Evolutionary conservation across 2,329 filamentous ascomycete genomes (phyloP).

Genomic region (Westerdykella sp.): DNA sequence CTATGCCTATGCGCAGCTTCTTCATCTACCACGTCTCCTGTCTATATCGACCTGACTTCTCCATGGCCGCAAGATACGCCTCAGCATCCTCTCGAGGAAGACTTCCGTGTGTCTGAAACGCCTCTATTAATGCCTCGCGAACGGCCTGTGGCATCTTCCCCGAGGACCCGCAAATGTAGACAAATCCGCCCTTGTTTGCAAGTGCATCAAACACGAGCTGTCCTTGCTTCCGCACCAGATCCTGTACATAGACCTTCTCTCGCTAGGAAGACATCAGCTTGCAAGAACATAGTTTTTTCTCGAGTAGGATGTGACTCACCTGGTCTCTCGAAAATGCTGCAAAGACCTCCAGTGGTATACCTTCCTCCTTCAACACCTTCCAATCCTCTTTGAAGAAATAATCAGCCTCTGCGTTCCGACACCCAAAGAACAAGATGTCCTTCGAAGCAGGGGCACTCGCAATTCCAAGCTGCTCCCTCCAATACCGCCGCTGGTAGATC

Average conservation of each 20-base stretch:
- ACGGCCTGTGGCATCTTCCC: constrained; percentile 68
- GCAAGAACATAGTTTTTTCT: background rate
- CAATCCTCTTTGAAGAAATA: constrained; percentile 80
- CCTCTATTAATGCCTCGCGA: constrained; percentile 58
- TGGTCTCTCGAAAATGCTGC: constrained; percentile 69
- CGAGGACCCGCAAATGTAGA: constrained; percentile 56
- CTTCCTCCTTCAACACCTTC: constrained; percentile 41
- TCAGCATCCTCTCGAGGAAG: constrained; percentile 49
- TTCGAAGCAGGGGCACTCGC: constrained; percentile 4
- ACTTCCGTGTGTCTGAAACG: constrained; percentile 43
- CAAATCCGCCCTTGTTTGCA: constrained; percentile 46
- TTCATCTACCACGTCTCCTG: constrained; percentile 61
- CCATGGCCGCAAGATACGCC: constrained; percentile 50
- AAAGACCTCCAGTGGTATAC: constrained; percentile 48
- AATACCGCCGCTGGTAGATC: constrained; percentile 60
- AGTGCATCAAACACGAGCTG: constrained; percentile 48
- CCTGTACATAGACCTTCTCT: constrained; percentile 63
- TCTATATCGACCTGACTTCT: constrained; percentile 57
- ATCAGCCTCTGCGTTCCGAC: constrained; percentile 66
- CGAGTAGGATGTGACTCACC: constrained; percentile 15
- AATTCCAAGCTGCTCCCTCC: constrained; percentile 24
- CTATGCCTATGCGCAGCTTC: background rate
- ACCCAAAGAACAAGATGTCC: constrained; percentile 72
- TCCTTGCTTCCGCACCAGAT: constrained; percentile 50
- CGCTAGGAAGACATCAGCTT: constrained; percentile 15